Evolutionary conservation across 108 stramenopile genomes (phyloP).

Genomic region (Stephanodiscus minutulus): DNA sequence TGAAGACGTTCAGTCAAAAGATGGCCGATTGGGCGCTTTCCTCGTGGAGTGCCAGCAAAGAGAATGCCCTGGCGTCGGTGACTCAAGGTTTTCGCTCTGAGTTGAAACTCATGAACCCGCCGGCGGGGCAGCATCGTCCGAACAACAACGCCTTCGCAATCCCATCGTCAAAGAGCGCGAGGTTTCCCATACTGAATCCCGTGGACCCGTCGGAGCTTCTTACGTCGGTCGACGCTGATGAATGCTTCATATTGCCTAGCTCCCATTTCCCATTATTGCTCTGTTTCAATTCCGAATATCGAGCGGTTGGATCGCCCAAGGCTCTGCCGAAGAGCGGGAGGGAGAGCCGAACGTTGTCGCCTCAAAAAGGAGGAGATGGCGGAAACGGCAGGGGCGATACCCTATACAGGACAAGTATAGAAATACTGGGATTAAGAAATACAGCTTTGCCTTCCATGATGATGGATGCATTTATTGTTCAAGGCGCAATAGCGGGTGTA

Average conservation of each 20-base stretch:
- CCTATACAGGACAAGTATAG: conserved; percentile 69
- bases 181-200: conserved; percentile 69
- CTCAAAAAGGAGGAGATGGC: neutral
- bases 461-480: conserved; percentile 46
- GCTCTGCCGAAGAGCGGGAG: conserved; percentile 1
- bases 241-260: conserved; percentile 84
- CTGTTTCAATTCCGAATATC: conserved; percentile 62
- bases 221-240: conserved; percentile 60
- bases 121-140: conserved; percentile 11
- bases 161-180: conserved; percentile 5
- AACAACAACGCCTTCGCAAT: neutral
- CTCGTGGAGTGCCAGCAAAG: conserved; percentile 81
- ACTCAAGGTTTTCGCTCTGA: conserved; percentile 67
- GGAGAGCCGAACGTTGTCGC: neutral
- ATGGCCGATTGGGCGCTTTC: conserved; percentile 81
- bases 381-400: conserved; percentile 41
- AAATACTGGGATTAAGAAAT: conserved; percentile 47
- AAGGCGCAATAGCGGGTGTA: conserved; percentile 69
- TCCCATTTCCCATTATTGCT: conserved; percentile 86
- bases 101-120: conserved; percentile 42
- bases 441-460: conserved; percentile 5
- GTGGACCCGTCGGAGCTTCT: conserved; percentile 66
- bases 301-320: neutral
- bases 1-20: conserved; percentile 75
- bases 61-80: conserved; percentile 64